Evolutionary conservation across 2,329 filamentous ascomycete species (phyloP).

Genomic region (Aspergillus ustus): DNA sequence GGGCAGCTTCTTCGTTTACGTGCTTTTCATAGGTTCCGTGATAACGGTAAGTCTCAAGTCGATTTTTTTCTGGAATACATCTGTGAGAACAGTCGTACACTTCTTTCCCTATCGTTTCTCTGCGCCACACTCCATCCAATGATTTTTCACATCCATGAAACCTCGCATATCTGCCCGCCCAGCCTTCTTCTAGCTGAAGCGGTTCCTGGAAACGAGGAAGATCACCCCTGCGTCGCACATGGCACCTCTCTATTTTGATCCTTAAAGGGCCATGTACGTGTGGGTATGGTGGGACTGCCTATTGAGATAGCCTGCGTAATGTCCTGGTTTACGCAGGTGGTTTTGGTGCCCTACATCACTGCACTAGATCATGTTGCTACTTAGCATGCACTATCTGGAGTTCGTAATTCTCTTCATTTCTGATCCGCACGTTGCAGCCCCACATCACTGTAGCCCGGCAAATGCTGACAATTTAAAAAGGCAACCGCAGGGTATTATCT

Average conservation of each 20-base stretch:
- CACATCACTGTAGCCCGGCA: constrained; percentile 27
- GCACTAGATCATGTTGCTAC: constrained; percentile 12
- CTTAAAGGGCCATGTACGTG: constrained; percentile 65
- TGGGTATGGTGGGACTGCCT: constrained; percentile 76
- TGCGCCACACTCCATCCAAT: constrained; percentile 15
- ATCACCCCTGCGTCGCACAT: constrained; percentile 70
- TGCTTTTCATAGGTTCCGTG: constrained; percentile 71
- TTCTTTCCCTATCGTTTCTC: not conserved
- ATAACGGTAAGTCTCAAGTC: constrained; percentile 73
- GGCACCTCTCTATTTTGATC: constrained; percentile 64
- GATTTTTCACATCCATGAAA: constrained; percentile 37
- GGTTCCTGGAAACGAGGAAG: constrained; percentile 86
- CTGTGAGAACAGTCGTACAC: constrained; percentile 12
- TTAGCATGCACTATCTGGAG: constrained; percentile 23
- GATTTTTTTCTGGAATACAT: constrained; percentile 25
- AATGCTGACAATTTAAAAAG: constrained; percentile 42
- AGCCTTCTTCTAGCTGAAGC: constrained; percentile 71
- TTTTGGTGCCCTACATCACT: constrained; percentile 69
- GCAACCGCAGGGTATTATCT: constrained; percentile 47
- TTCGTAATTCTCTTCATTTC: constrained; percentile 22
- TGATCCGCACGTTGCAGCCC: not conserved
- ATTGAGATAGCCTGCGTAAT: constrained; percentile 64
- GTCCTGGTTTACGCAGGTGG: constrained; percentile 64
- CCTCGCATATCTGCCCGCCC: constrained; percentile 80
- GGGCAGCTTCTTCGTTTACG: constrained; percentile 80